Percentiles rank a stretch among this genome's conserved stretches.
These are phyloP conservation scores for Globisporangium radiosum DNA, from an alignment of 352 stramenopile species.

Conservation along the genomic window DNA sequence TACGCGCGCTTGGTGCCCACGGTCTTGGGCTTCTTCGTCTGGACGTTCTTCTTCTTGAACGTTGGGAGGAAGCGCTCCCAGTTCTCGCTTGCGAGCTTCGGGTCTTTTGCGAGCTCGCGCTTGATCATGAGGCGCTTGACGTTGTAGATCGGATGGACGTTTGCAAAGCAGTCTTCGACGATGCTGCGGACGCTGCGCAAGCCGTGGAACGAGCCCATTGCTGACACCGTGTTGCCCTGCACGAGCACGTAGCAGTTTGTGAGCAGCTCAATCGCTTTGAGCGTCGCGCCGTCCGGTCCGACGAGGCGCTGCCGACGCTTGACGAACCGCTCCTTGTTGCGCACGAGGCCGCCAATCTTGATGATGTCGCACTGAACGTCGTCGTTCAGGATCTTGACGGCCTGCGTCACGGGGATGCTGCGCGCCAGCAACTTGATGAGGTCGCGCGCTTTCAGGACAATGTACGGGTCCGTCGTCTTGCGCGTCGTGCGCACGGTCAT, in stretches of 20 bases:
- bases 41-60: conserved; percentile 99
- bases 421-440: conserved; percentile 98
- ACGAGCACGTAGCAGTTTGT: conserved; percentile 99
- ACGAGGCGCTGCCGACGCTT: conserved; percentile 97
- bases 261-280: conserved; percentile 97
- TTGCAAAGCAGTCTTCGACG: conserved; percentile 99
- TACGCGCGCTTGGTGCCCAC: conserved; percentile 93
- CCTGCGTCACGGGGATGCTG: conserved; percentile 96
- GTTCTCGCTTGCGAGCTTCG: conserved; percentile 94
- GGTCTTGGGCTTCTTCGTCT: conserved; percentile 91
- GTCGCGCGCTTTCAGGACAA: conserved; percentile 98
- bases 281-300: conserved; percentile 95
- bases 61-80: conserved; percentile 98
- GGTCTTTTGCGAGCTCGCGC: conserved; percentile 98
- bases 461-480: conserved; percentile 96
- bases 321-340: conserved; percentile 99
- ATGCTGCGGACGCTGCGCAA: conserved; percentile 95
- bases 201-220: conserved; percentile 85
- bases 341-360: conserved; percentile 98
- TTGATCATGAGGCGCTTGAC: conserved; percentile 99
- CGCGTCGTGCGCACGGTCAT: conserved; percentile 92
- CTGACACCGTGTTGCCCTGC: conserved; percentile 96
- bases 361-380: conserved; percentile 99
- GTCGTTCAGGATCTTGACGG: conserved; percentile 97
- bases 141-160: conserved; percentile 99